Conservation (phyloP, 1,284 basidiomycete species). For the Stygiomarasmius scandens region DNA sequence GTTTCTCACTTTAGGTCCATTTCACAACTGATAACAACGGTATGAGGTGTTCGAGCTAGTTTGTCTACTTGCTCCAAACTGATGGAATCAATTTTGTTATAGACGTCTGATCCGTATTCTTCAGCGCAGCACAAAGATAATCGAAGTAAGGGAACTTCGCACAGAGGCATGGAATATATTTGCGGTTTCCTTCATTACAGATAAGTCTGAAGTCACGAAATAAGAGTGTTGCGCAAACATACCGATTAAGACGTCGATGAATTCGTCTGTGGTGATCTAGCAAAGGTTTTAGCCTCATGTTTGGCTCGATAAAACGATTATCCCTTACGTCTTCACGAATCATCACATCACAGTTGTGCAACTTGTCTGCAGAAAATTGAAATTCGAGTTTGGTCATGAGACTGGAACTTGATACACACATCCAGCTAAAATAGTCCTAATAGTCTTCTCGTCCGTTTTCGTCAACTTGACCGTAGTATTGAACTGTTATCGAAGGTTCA, state of each 20-base stretch:
- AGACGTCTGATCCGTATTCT: conserved; percentile 70
- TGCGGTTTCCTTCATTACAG: conserved; percentile 71
- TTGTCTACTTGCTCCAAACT: conserved; percentile 90
- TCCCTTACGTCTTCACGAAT: conserved; percentile 88
- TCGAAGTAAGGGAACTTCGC: no score
- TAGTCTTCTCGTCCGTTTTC: conserved; percentile 93
- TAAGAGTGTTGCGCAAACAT: conserved; percentile 19
- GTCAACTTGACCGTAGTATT: conserved; percentile 92
- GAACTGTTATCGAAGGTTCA: conserved; percentile 49
- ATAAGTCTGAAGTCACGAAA: conserved; percentile 11
- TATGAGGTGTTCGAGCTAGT: conserved; percentile 85
- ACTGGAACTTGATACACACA: conserved; percentile 51
- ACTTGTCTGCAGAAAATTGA: conserved; percentile 54
- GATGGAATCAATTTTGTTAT: conserved; percentile 94
- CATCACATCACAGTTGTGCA: conserved; percentile 97
- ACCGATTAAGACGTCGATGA: conserved; percentile 96
- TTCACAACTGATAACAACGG: conserved; percentile 94
- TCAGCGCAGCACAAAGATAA: no score
- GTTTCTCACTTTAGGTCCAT: conserved; percentile 79
- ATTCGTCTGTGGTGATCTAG: conserved; percentile 94
- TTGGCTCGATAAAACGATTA: conserved; percentile 7
- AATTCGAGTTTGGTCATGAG: not conserved
- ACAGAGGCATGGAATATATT: conserved; percentile 93
- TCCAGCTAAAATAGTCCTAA: conserved; percentile 86
- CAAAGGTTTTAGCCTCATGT: conserved; percentile 5